Conservation (phyloP, 495 filamentous ascomycete species). For the Neurospora sp. region DNA sequence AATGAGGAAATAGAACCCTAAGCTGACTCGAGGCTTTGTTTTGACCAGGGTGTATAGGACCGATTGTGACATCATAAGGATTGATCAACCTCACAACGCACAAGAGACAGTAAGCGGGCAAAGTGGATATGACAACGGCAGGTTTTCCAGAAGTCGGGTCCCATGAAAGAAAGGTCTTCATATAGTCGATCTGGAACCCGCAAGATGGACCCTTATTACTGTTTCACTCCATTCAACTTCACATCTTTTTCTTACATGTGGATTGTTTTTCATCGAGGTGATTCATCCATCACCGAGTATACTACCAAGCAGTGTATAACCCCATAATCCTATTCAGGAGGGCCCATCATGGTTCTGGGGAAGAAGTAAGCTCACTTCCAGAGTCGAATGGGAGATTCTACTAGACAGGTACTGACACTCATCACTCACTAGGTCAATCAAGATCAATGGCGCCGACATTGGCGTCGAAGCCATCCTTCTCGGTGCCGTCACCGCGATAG, state of each 20-base stretch:
- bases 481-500: constrained; percentile 44
- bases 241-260: not conserved
- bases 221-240: not conserved
- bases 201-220: not conserved
- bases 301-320: not conserved
- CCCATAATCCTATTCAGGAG: not conserved
- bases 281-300: not conserved
- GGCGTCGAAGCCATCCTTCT: constrained; percentile 26
- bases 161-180: not conserved
- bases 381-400: not conserved
- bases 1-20: not conserved
- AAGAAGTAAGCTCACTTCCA: not conserved
- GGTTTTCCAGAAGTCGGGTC: not conserved
- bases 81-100: not conserved
- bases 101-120: not conserved
- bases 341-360: not conserved
- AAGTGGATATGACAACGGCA: not conserved
- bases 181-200: not conserved
- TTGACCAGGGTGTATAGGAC: not conserved
- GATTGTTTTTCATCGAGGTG: not conserved
- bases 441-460: constrained; percentile 26
- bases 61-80: not conserved
- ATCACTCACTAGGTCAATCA: constrained; percentile 15
- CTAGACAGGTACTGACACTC: not conserved
- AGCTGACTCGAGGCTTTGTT: not conserved